Conservation (phyloP, 2,329 filamentous ascomycete species). For the Beauveria sp. region DNA sequence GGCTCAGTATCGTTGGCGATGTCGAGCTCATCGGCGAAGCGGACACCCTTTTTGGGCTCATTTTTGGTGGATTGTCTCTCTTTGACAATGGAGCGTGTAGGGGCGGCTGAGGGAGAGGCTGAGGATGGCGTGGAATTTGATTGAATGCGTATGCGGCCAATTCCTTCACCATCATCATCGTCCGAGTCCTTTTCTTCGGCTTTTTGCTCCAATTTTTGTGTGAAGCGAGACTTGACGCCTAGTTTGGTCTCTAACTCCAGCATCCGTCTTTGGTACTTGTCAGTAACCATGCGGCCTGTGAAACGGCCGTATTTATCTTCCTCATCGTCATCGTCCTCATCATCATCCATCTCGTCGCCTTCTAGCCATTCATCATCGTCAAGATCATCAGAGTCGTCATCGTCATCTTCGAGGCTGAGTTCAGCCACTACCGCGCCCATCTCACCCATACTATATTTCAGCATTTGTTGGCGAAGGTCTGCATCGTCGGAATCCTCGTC, state of each 20-base stretch:
- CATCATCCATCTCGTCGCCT: slow-evolving; percentile 44
- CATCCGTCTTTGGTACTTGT: slow-evolving; percentile 77
- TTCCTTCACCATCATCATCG: slow-evolving; percentile 40
- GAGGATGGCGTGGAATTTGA: slow-evolving; percentile 17
- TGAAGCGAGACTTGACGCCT: slow-evolving; percentile 45
- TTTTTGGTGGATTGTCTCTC: slow-evolving; percentile 18
- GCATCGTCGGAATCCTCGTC: slow-evolving; percentile 78
- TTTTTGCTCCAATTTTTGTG: slow-evolving; percentile 47
- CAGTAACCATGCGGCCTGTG: slow-evolving; percentile 57
- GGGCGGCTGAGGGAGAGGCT: slow-evolving; percentile 14
- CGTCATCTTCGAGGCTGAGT: slow-evolving; percentile 69
- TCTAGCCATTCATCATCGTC: slow-evolving; percentile 48
- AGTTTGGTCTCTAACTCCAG: slow-evolving; percentile 73
- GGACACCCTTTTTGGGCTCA: slow-evolving; percentile 59
- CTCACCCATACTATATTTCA: slow-evolving; percentile 81
- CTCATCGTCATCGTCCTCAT: slow-evolving; percentile 52
- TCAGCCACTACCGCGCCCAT: slow-evolving; percentile 90
- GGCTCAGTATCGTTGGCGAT: slow-evolving; percentile 44
- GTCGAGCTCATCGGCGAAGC: slow-evolving; percentile 70
- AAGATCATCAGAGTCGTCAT: slow-evolving; percentile 43
- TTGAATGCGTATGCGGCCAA: slow-evolving; percentile 46
- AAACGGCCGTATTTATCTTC: slow-evolving; percentile 73
- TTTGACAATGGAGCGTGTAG: slow-evolving; percentile 27
- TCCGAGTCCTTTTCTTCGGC: slow-evolving; percentile 29
- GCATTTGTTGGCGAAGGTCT: slow-evolving; percentile 74